Conservation (phyloP, 192 early-diverging fungal species). For the Lobulomyces angularis region DNA sequence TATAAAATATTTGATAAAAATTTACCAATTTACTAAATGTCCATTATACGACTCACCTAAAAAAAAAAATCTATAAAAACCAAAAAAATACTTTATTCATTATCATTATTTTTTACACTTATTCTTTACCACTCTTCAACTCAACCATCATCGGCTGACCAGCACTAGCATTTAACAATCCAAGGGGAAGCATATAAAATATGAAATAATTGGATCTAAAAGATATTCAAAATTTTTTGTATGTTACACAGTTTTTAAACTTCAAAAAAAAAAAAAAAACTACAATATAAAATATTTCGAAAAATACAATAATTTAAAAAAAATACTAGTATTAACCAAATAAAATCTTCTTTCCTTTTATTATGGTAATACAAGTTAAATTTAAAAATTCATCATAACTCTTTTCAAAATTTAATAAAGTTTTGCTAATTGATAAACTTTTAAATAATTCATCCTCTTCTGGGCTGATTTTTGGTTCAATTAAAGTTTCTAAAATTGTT, state of each 20-base stretch:
- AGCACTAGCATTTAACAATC: conserved; percentile 76
- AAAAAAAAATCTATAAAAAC: conserved; percentile 5
- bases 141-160: conserved; percentile 91
- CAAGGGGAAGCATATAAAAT: conserved; percentile 72
- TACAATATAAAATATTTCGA: background rate
- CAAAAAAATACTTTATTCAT: background rate
- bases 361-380: background rate
- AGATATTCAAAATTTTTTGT: background rate
- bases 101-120: background rate
- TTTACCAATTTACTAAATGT: conserved; percentile 89
- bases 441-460: too few species aligned
- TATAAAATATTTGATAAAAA: too few species aligned
- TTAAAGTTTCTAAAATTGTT: too few species aligned
- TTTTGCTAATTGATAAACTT: too few species aligned
- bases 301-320: conserved; percentile 3
- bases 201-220: background rate
- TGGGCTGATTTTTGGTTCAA: too few species aligned
- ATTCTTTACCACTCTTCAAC: conserved; percentile 65
- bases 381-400: conserved; percentile 11
- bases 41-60: conserved; percentile 92
- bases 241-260: background rate
- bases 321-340: conserved; percentile 1
- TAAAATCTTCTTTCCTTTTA: background rate
- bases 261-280: conserved; percentile 7
- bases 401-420: conserved; percentile 20